These are phyloP conservation scores for Cutaneotrichosporon spelunceum DNA, from an alignment of 1,284 basidiomycete genomes.

Conservation along the genomic window DNA sequence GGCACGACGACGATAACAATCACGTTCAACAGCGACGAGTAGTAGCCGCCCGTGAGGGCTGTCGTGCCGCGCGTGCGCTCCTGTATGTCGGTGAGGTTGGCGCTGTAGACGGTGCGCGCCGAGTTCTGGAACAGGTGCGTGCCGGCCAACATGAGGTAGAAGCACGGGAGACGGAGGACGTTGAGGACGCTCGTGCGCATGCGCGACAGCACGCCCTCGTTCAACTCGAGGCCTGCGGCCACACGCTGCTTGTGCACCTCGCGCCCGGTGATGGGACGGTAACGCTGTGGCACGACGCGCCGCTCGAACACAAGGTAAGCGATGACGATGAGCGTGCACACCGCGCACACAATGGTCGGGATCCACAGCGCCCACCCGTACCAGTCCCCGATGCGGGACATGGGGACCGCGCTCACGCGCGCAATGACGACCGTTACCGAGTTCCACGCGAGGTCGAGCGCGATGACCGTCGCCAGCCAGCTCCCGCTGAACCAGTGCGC, in stretches of 20 bases:
- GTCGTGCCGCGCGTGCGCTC: constrained; percentile 43
- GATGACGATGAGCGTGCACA: constrained; percentile 1
- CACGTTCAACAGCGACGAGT: constrained; percentile 38
- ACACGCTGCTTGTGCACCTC: constrained; percentile 5
- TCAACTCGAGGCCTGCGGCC: background rate
- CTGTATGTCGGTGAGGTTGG: constrained; percentile 47
- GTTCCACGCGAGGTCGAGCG: constrained; percentile 42
- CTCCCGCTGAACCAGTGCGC: constrained; percentile 44
- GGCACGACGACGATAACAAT: constrained; percentile 49
- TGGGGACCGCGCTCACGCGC: constrained; percentile 37
- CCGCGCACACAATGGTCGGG: constrained; percentile 9
- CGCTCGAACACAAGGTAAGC: constrained; percentile 38
- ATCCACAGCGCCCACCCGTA: constrained; percentile 47
- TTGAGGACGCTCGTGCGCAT: constrained; percentile 12
- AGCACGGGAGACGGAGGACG: constrained; percentile 18
- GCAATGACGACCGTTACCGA: constrained; percentile 35
- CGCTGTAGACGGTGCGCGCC: constrained; percentile 39
- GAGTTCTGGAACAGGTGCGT: constrained; percentile 37
- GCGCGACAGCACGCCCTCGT: background rate
- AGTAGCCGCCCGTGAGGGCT: constrained; percentile 45
- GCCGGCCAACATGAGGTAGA: constrained; percentile 23
- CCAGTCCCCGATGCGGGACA: constrained; percentile 35
- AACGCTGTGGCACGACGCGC: constrained; percentile 26
- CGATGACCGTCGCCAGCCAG: constrained; percentile 35
- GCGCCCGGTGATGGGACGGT: constrained; percentile 22